These are phyloP conservation scores for Schwanniomyces occidentalis DNA, from an alignment of 805 yeast genomes.

Conservation along the genomic window DNA sequence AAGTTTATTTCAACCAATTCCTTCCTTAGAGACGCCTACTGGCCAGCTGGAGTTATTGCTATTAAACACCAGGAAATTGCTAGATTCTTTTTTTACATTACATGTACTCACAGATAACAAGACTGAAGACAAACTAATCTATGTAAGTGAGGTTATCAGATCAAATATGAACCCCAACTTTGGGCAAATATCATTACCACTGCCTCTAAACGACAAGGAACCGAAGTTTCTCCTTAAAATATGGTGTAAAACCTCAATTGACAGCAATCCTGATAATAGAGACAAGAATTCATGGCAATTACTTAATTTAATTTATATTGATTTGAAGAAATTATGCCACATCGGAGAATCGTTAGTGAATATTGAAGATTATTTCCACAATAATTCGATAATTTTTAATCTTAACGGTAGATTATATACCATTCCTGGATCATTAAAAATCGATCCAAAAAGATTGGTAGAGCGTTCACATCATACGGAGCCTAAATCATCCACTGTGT, in stretches of 20 bases:
- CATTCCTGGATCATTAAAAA: conserved; percentile 8
- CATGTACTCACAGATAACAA: conserved; percentile 14
- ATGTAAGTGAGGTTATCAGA: conserved; percentile 32
- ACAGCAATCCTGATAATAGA: background rate
- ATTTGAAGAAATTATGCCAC: conserved; percentile 15
- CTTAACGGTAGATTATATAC: conserved; percentile 22
- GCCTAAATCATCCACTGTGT: conserved; percentile 6
- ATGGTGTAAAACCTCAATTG: conserved; percentile 16
- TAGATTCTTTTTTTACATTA: conserved; percentile 28
- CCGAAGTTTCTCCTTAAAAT: conserved; percentile 17
- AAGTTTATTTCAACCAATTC: conserved; percentile 4
- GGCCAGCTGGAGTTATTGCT: conserved; percentile 11
- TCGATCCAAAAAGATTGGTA: background rate
- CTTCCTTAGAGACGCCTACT: conserved; percentile 3
- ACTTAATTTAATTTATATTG: conserved; percentile 15
- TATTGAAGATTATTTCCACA: conserved; percentile 14
- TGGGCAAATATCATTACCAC: conserved; percentile 27
- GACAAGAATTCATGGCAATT: conserved; percentile 19
- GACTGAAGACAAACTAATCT: conserved; percentile 17
- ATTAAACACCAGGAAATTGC: conserved; percentile 14
- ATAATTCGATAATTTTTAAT: conserved; percentile 21
- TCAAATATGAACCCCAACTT: conserved; percentile 26
- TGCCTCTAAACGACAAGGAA: too few species aligned
- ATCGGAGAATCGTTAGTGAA: conserved; percentile 10
- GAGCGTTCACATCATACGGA: background rate